A percentile compares a stretch with the other conserved stretches of the same genome.
Evolutionary conservation across 495 filamentous ascomycete genomes (phyloP).

Genomic region (Xylaria grammica): DNA sequence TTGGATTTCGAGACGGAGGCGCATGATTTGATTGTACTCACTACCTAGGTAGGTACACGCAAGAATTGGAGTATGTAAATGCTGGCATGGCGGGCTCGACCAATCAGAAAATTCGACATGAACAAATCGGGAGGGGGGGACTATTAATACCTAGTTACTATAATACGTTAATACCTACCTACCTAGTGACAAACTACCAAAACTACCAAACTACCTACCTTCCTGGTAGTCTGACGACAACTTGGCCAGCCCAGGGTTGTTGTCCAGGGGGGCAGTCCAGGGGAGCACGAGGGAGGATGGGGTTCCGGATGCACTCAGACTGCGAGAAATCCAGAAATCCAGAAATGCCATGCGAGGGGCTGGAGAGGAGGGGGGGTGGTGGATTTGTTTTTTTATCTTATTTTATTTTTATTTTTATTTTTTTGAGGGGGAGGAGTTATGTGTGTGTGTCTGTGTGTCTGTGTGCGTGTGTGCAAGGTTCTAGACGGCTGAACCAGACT

Average conservation of each 20-base stretch:
- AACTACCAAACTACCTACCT: too few relatives aligned
- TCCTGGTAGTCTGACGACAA: too few relatives aligned
- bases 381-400: too few relatives aligned
- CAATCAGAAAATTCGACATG: conserved; percentile 52
- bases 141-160: neutral
- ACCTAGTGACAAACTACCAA: too few relatives aligned
- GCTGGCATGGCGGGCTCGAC: conserved; percentile 41
- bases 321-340: too few relatives aligned
- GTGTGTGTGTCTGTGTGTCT: too few relatives aligned
- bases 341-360: conserved; percentile 16
- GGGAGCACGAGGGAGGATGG: conserved; percentile 20
- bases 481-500: too few relatives aligned
- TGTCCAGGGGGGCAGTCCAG: too few relatives aligned
- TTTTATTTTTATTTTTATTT: too few relatives aligned
- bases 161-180: too few relatives aligned
- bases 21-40: conserved; percentile 39
- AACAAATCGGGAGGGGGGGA: conserved; percentile 19
- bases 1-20: conserved; percentile 45
- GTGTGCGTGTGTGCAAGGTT: neutral
- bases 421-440: neutral
- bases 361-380: conserved; percentile 1
- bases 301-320: too few relatives aligned
- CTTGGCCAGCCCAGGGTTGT: too few relatives aligned
- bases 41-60: conserved; percentile 18
- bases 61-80: conserved; percentile 42